Evolutionary conservation across 306 rosid species (phyloP), one percentile per base, ranked within the genome.

Genomic region (Neltuma alba): DNA sequence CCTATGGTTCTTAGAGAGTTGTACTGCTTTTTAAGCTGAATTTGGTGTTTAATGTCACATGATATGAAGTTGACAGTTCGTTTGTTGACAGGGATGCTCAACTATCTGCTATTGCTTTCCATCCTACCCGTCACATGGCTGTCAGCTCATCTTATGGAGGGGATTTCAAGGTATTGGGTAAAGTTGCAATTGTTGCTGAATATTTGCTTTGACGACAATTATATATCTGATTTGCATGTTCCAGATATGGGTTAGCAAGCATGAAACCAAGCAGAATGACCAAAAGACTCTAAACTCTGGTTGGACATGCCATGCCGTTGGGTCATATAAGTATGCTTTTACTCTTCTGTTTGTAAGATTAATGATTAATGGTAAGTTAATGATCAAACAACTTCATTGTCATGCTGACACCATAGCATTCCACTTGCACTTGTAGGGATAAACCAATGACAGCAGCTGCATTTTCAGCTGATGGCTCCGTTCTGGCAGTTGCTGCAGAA

Each of bases 241-340:
- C 82, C 88, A 95, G 99, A 76, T 91, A 70, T 95, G 99, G 99
- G 89, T 89, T 80, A 83, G 87, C 87, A 86, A 78, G 64, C 91
- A 89, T 72, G 91, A 86, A 44, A 76, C 77, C 60, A 88, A 81
- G 79, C 87, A 81, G 79, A 88, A 88, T 45, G 81, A 66, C 64
- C 88, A 84, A 79, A 70, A 31, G 65, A 68, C 50, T 68, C 86
- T 64, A 78, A 89, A 76, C 85, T 90, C 91, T 76, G 92, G 92
- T 70, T 95, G 99, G 99, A 90, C 79, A 88, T 95, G 99, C 79
- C 93, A 90, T n/a, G 93, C 99, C 9, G 89, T 93, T 81, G 99
- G 97, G 60, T 89, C 98, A 84, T 95, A 95, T 86, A 95, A 93
- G 99, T 95, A 91, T 70, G 89, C 44, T 48, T 76, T 62, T 48